These are phyloP conservation scores for Leishmania turanica DNA, from an alignment of 208 protist genomes.

Conservation along the genomic window DNA sequence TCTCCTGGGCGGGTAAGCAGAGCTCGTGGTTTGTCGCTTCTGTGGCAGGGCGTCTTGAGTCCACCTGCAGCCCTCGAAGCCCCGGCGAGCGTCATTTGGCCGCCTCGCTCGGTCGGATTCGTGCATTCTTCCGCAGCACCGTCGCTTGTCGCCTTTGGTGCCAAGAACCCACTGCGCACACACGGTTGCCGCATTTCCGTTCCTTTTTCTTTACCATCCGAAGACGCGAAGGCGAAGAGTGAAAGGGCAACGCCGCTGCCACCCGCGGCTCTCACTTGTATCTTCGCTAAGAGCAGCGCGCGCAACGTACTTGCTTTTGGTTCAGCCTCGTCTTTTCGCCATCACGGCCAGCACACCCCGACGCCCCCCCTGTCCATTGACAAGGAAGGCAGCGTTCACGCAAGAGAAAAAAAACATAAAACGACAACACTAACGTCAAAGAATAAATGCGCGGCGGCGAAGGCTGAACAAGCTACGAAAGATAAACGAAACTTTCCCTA, in stretches of 20 bases:
- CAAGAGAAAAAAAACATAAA: neutral
- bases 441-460: neutral
- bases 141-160: neutral
- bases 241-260: neutral
- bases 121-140: neutral
- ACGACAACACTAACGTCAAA: neutral
- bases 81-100: neutral
- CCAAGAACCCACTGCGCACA: neutral
- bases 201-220: neutral
- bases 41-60: neutral
- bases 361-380: neutral
- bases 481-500: neutral
- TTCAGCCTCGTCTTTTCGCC: neutral
- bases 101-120: neutral
- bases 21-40: conserved; percentile 1
- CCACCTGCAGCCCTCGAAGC: neutral
- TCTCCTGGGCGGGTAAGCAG: neutral
- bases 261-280: neutral
- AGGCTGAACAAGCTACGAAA: neutral
- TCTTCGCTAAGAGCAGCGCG: neutral
- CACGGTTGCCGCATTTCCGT: neutral
- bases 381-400: neutral
- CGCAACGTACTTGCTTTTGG: neutral
- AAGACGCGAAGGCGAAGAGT: neutral
- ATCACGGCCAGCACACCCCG: neutral